phyloP scores from a whole-genome alignment of 257 asterid genomes.

The Pogostemon cablin region DNA sequence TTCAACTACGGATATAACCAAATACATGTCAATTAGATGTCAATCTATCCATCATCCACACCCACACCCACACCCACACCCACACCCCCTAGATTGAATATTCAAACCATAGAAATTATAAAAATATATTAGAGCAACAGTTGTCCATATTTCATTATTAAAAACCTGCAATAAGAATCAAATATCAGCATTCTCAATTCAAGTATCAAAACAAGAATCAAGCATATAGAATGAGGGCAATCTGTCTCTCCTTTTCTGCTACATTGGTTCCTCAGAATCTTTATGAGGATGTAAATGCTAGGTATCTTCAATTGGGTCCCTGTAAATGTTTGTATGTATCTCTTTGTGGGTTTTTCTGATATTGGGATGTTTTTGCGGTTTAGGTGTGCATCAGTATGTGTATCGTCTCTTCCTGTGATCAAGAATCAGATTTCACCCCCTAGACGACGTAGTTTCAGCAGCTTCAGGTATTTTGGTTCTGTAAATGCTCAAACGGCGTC shows the following conservation, averaged over 20 bases:
- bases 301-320: conserved; percentile 29
- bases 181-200: neutral
- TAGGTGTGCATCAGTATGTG: conserved; percentile 30
- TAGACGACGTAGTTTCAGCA: conserved; percentile 33
- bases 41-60: conserved; percentile 7
- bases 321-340: neutral
- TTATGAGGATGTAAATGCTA: conserved; percentile 25
- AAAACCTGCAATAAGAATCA: neutral
- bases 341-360: neutral
- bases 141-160: neutral
- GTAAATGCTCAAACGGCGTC: neutral
- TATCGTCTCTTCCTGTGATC: conserved; percentile 27
- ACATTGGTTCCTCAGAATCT: conserved; percentile 35
- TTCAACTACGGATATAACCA: conserved; percentile 17
- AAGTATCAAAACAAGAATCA: neutral
- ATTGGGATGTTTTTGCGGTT: neutral
- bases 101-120: conserved; percentile 13
- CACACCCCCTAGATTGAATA: neutral
- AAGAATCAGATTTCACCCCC: conserved; percentile 46
- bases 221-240: conserved; percentile 37
- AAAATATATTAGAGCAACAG: neutral
- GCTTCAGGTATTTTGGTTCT: conserved; percentile 41
- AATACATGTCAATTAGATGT: conserved; percentile 21
- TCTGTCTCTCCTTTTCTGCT: conserved; percentile 39
- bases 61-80: neutral